phyloP scores from a whole-genome alignment of 73 alveolate species.

The Diophrys appendiculata region DNA sequence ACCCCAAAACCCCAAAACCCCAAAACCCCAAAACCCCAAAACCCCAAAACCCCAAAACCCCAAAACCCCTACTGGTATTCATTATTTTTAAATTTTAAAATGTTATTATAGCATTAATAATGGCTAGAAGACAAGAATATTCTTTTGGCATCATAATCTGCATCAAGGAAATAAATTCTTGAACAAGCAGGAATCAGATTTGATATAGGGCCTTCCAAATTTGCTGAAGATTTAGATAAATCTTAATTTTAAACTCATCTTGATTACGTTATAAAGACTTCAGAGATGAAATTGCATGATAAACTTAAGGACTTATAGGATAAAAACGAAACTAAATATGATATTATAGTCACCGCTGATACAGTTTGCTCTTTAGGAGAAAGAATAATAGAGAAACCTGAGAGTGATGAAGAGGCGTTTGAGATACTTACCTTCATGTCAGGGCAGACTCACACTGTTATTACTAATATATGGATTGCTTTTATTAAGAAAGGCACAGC shows the following conservation, averaged over 20 bases:
- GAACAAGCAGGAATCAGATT: constrained; percentile 37
- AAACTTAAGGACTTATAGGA: constrained; percentile 20
- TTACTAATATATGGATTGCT: constrained; percentile 77
- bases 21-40: not conserved
- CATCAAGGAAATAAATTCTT: constrained; percentile 24
- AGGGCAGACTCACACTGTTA: constrained; percentile 64
- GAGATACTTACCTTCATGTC: constrained; percentile 64
- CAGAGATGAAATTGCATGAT: constrained; percentile 51
- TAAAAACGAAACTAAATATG: constrained; percentile 16
- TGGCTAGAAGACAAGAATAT: not conserved
- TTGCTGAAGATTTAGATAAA: constrained; percentile 58
- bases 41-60: constrained; percentile 28
- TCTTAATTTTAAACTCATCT: constrained; percentile 26
- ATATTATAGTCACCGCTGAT: constrained; percentile 79
- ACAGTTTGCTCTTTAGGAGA: constrained; percentile 74
- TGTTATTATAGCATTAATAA: constrained; percentile 1
- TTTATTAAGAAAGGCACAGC: constrained; percentile 53
- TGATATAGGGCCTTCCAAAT: constrained; percentile 29
- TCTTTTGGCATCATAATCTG: constrained; percentile 2
- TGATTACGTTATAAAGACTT: constrained; percentile 50
- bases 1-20: not conserved
- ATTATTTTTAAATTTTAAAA: not conserved
- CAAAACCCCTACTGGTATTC: not conserved
- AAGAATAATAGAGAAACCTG: constrained; percentile 78
- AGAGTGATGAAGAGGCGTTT: constrained; percentile 72